Conservation (phyloP, 371 early-diverging fungal species). For the Fennellomyces sp. region DNA sequence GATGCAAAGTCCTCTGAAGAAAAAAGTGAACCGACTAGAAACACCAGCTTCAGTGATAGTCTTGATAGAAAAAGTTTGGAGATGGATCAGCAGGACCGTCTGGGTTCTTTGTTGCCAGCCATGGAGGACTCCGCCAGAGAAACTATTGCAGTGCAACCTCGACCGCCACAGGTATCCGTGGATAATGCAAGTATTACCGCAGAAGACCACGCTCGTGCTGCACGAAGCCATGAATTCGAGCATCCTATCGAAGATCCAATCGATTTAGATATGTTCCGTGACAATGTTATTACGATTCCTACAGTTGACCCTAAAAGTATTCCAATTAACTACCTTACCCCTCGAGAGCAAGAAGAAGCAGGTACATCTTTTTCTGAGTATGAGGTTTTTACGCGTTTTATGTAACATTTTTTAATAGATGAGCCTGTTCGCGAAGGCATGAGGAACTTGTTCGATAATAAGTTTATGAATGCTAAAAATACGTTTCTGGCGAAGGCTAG, state of each 20-base stretch:
- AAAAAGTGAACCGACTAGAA: background rate
- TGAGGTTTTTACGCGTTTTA: background rate
- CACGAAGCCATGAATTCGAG: slow-evolving; percentile 22
- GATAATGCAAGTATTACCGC: slow-evolving; percentile 4
- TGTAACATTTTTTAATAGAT: slow-evolving; percentile 21
- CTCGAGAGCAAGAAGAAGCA: slow-evolving; percentile 57
- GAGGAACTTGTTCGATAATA: slow-evolving; percentile 46
- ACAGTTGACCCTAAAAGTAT: slow-evolving; percentile 23
- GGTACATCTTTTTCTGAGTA: slow-evolving; percentile 26
- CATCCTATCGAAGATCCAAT: slow-evolving; percentile 25
- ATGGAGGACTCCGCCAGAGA: slow-evolving; percentile 17
- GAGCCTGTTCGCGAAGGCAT: slow-evolving; percentile 46
- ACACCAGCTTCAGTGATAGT: background rate
- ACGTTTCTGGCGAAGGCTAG: slow-evolving; percentile 42
- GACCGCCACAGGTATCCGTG: background rate
- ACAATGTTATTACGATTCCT: slow-evolving; percentile 20
- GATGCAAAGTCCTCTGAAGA: slow-evolving; percentile 3
- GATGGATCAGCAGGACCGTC: slow-evolving; percentile 4
- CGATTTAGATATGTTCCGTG: slow-evolving; percentile 22
- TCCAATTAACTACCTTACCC: slow-evolving; percentile 42
- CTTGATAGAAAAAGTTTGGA: background rate
- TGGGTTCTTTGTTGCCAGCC: slow-evolving; percentile 18
- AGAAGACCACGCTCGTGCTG: slow-evolving; percentile 12
- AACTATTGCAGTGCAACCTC: background rate
- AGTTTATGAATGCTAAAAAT: slow-evolving; percentile 53